Base-by-base conservation (phyloP, 2,329 filamentous ascomycete genomes). In the Aspergillus sp. region DNA sequence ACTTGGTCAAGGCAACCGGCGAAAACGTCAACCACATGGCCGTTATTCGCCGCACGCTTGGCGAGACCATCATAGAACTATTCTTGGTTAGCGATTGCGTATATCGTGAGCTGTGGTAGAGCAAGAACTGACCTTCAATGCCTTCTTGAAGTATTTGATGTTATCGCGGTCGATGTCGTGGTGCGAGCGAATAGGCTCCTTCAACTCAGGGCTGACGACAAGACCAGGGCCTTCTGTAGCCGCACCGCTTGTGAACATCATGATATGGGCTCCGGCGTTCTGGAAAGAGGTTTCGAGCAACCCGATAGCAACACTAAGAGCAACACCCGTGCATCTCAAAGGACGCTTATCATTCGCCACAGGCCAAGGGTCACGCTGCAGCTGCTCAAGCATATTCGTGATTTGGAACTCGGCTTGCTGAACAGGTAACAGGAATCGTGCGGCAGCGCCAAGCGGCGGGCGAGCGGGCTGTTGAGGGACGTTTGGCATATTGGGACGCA, bases 71-170 rank as follows among this genome's bases (percentile, higher is more conserved):
- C 95, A 74, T 98, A 99, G 76, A 97, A 98, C 87, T 93, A 71
- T 8, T 32, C 15, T 13, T n/a, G 7, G 41, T 73, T 57, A 73
- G 66, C 26, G 54, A 45, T 48, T 15, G 15, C 26, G 38, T 36
- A 58, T n/a, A 26, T 30, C 36, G 1, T 15, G 15, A n/a, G 17
- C 1, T 8, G 30, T 54, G 34, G 36, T n/a, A 20, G n/a, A 20
- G 12, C 11, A 20, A 18, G 13, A 42, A 49, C 80, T 57, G 75
- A 91, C 89, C 86, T 98, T 99, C 50, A 97, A 78, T 20, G 95
- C 95, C 79, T 99, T 99, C 83, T 99, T 99, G 80, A 96, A 98
- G 78, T 98, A 97, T 77, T 99, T 99, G 79, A 96, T 96, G 74
- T 97, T 97, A 76, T 99, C 95, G 57, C 93, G 87, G 73, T 99